phyloP scores from a whole-genome alignment of 768 basidiomycete species.

The Rhodotorula toruloides region DNA sequence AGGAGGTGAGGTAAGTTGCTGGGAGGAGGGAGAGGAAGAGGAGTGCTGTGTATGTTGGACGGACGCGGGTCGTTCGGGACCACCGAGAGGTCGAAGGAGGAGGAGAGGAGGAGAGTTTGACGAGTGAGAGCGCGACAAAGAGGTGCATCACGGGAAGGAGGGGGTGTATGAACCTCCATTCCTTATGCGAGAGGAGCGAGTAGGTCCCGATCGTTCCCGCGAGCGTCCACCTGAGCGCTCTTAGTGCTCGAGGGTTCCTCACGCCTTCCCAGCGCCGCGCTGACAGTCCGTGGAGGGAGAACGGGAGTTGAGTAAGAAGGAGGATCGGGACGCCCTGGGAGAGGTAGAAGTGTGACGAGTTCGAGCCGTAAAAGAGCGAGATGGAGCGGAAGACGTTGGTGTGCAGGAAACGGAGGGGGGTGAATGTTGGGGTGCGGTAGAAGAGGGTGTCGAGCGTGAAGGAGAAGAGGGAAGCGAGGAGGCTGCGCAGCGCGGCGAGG shows the following conservation, averaged over 20 bases:
- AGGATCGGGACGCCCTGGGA: conserved; percentile 79
- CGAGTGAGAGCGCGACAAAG: conserved; percentile 67
- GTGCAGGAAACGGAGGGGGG: conserved; percentile 72
- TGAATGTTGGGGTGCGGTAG: conserved; percentile 62
- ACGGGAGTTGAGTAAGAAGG: conserved; percentile 67
- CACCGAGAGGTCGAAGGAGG: not conserved
- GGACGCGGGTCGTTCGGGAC: not conserved
- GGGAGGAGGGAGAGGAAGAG: conserved; percentile 13
- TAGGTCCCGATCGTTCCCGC: conserved; percentile 2
- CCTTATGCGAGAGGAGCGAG: conserved; percentile 84
- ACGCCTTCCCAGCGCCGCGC: too few species aligned
- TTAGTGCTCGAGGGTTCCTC: not conserved
- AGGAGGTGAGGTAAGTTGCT: conserved; percentile 42
- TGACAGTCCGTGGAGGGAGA: conserved; percentile 60
- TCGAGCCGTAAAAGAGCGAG: conserved; percentile 86
- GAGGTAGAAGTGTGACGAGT: conserved; percentile 82
- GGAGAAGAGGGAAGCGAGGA: conserved; percentile 2
- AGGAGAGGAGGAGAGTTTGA: not conserved
- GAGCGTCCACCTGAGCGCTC: not conserved
- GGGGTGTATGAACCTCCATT: conserved; percentile 95
- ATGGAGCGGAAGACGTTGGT: conserved; percentile 72
- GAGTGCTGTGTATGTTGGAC: conserved; percentile 21
- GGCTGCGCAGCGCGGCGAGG: not conserved
- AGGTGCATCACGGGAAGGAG: conserved; percentile 76
- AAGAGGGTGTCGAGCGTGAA: conserved; percentile 65